These are phyloP conservation scores for Ordospora colligata DNA, from an alignment of 371 early-diverging fungal species.

Conservation along the genomic window DNA sequence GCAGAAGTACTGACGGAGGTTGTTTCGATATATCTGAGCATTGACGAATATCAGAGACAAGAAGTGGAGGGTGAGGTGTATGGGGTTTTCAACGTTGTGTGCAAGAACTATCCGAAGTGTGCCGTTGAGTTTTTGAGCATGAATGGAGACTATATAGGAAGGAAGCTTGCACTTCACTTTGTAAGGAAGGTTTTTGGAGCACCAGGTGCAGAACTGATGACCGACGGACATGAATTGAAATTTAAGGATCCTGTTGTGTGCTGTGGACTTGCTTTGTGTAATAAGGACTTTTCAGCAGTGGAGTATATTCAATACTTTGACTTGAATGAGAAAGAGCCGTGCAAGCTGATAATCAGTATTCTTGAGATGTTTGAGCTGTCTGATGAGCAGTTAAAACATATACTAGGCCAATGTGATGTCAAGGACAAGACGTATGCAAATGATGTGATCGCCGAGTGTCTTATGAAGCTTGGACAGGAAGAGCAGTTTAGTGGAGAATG, in stretches of 20 bases:
- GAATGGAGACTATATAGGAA: constrained; percentile 21
- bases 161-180: constrained; percentile 23
- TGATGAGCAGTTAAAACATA: background rate
- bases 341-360: constrained; percentile 28
- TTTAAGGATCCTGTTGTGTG: constrained; percentile 22
- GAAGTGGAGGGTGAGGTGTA: constrained; percentile 33
- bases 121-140: constrained; percentile 1
- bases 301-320: constrained; percentile 34
- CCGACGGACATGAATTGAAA: background rate
- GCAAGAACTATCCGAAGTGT: constrained; percentile 29
- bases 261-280: background rate
- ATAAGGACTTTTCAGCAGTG: constrained; percentile 4
- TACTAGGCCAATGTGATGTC: background rate
- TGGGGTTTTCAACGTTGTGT: constrained; percentile 26
- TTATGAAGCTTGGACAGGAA: constrained; percentile 10
- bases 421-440: constrained; percentile 1
- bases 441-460: constrained; percentile 35
- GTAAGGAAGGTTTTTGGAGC: constrained; percentile 20
- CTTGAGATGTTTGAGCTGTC: constrained; percentile 23
- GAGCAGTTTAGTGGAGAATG: constrained; percentile 33
- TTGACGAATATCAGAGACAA: constrained; percentile 18
- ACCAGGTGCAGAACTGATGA: background rate
- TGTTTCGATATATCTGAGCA: constrained; percentile 2
- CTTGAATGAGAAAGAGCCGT: constrained; percentile 45
- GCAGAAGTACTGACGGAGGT: constrained; percentile 31